phyloP scores from a whole-genome alignment of 345 rosid species.

The Gossypium anomalum region DNA sequence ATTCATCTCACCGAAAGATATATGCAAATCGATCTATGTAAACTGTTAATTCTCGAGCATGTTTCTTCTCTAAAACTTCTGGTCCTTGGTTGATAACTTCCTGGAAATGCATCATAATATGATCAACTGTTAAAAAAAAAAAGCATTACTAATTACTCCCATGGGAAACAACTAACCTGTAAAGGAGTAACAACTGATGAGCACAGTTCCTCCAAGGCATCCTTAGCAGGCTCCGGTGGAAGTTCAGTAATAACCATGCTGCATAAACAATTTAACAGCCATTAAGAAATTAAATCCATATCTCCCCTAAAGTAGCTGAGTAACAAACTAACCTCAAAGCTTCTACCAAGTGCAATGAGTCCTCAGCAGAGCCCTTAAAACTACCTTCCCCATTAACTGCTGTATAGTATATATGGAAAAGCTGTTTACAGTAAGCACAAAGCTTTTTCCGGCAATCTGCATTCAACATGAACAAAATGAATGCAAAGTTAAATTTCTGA shows the following conservation, averaged over 20 bases:
- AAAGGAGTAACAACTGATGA: constrained; percentile 78
- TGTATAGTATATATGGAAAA: constrained; percentile 69
- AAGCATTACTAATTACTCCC: not conserved
- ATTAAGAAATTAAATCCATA: constrained; percentile 20
- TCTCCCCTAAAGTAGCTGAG: constrained; percentile 9
- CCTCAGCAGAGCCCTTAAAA: constrained; percentile 86
- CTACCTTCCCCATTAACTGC: constrained; percentile 79
- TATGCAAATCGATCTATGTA: constrained; percentile 95
- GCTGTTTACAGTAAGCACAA: constrained; percentile 71
- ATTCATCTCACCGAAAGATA: constrained; percentile 73
- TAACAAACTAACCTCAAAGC: constrained; percentile 66
- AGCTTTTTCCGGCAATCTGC: constrained; percentile 91
- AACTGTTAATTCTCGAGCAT: constrained; percentile 83
- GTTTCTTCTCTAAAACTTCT: constrained; percentile 81
- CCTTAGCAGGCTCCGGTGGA: constrained; percentile 79
- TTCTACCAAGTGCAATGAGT: constrained; percentile 86
- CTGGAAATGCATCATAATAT: constrained; percentile 37
- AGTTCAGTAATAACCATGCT: constrained; percentile 95
- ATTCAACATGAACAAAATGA: constrained; percentile 22
- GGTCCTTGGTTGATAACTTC: constrained; percentile 65
- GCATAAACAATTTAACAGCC: constrained; percentile 30
- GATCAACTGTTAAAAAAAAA: constrained; percentile 11
- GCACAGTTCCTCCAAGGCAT: constrained; percentile 78
- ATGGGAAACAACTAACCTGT: constrained; percentile 49
- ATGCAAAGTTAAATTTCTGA: not conserved